These are phyloP conservation scores for Chalciporus sp. DNA, from an alignment of 1,284 basidiomycete species.

Conservation along the genomic window DNA sequence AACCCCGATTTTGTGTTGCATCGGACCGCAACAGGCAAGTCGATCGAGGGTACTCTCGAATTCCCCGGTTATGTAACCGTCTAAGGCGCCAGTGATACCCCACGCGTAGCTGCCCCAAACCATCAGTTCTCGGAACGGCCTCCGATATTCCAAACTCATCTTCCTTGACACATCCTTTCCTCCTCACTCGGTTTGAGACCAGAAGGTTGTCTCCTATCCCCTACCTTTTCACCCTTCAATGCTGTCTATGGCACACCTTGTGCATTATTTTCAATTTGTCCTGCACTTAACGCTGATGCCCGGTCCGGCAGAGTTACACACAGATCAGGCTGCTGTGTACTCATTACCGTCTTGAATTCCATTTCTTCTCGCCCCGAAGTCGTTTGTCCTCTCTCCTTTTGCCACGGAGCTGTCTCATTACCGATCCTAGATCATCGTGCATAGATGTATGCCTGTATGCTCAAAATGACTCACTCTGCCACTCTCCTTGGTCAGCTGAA, in stretches of 20 bases:
- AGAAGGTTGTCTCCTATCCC: neutral
- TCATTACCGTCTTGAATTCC: neutral
- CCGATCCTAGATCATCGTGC: neutral
- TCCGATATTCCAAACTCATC: neutral
- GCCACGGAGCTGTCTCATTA: neutral
- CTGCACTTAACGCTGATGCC: neutral
- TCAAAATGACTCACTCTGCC: conserved; percentile 3
- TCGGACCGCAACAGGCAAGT: neutral
- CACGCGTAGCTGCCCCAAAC: neutral
- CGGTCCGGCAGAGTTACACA: neutral
- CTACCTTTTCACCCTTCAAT: neutral
- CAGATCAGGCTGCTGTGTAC: neutral
- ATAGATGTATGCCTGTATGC: neutral
- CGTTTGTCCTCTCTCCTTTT: conserved; percentile 5
- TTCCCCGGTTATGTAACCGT: neutral
- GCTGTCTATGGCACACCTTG: neutral
- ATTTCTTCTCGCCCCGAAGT: neutral
- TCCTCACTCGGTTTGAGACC: neutral
- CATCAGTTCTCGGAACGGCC: conserved; percentile 2
- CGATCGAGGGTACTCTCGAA: conserved; percentile 6
- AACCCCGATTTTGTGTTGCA: too few relatives aligned
- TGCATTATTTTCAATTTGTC: conserved; percentile 13
- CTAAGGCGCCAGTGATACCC: neutral
- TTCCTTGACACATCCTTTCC: neutral
- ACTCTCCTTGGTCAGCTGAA: neutral